Evolutionary conservation across 805 yeast genomes (phyloP), one percentile per base, ranked within the genome.

Genomic region (Nakazawaea wyomingensis): DNA sequence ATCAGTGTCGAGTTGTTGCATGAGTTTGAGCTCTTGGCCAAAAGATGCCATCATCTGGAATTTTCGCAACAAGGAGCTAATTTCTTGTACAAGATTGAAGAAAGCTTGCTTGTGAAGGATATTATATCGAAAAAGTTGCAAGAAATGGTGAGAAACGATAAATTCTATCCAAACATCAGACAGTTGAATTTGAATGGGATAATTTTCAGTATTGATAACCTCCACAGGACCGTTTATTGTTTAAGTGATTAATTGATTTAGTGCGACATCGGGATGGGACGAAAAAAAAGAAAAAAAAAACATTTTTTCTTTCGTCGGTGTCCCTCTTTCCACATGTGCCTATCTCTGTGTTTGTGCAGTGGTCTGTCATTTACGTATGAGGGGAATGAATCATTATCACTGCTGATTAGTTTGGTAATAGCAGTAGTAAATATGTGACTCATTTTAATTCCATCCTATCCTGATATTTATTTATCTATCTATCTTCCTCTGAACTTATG

Each of bases 221-320:
- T 3, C 27, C 14, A 6, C 5, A 29, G 22, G 11, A 13, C 4
- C 2, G 35, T 38, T 19, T 10, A n/a, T 20, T 38, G 41, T 38
- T 27, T 31, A 14, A 38, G 41, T 38, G 41, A 38, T 38, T 38
- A 17, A 38, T n/a, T n/a, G n/a, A n/a, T n/a, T n/a, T n/a, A n/a
- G n/a, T n/a, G n/a, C n/a, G n/a, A n/a, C n/a, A n/a, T n/a, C n/a
- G n/a, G n/a, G n/a, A 24, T 24, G 11, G 8, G 27, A 24, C 8
- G 27, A 24, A 24, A 11, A 9, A 24, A 24, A 3, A 9, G 27
- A 24, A 9, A 24, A 11, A 11, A 9, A 2, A 24, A 11, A 24
- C 8, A 8, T 24, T 24, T 24, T 24, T 24, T 24, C 8, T 24
- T 24, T 24, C 27, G n/a, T n/a, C n/a, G 27, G 27, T 24, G 27